Conservation (phyloP, 441 rosid genomes). For the Isatis lusitanica region DNA sequence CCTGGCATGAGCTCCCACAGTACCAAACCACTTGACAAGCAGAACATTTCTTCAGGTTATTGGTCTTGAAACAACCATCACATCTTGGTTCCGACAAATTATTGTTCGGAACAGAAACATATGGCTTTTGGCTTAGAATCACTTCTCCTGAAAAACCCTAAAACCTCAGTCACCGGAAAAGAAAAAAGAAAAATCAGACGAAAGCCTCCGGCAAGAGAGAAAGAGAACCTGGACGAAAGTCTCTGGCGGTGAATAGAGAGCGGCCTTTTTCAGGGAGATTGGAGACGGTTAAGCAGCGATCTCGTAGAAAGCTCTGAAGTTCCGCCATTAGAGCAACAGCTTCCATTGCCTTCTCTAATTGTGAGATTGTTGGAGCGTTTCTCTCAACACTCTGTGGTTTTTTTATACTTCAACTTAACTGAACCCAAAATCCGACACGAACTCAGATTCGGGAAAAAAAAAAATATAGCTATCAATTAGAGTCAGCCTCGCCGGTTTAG, state of each 20-base stretch:
- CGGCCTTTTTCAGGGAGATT: slow-evolving; percentile 72
- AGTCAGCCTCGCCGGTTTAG: too few relatives aligned
- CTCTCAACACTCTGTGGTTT: too few relatives aligned
- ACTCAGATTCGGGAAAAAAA: too few relatives aligned
- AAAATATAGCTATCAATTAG: too few relatives aligned
- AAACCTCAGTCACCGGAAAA: not conserved
- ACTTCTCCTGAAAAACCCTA: slow-evolving; percentile 59
- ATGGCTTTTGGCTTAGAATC: slow-evolving; percentile 77
- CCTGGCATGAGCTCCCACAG: slow-evolving; percentile 90
- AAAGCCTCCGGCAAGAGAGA: slow-evolving; percentile 1
- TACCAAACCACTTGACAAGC: slow-evolving; percentile 78
- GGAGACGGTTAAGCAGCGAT: slow-evolving; percentile 45
- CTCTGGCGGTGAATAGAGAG: slow-evolving; percentile 52
- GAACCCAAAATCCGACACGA: too few relatives aligned
- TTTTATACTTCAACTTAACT: too few relatives aligned
- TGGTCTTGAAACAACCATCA: slow-evolving; percentile 60
- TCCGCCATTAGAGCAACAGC: slow-evolving; percentile 53
- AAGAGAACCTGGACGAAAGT: slow-evolving; percentile 65
- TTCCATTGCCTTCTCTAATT: not conserved
- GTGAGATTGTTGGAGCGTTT: too few relatives aligned
- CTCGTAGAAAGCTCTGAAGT: slow-evolving; percentile 45
- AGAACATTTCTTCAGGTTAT: slow-evolving; percentile 70
- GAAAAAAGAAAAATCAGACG: not conserved
- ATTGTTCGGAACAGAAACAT: slow-evolving; percentile 69
- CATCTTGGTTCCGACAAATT: slow-evolving; percentile 54